These are phyloP conservation scores for Peniophora sp. DNA, from an alignment of 1,284 basidiomycete genomes.

Conservation along the genomic window DNA sequence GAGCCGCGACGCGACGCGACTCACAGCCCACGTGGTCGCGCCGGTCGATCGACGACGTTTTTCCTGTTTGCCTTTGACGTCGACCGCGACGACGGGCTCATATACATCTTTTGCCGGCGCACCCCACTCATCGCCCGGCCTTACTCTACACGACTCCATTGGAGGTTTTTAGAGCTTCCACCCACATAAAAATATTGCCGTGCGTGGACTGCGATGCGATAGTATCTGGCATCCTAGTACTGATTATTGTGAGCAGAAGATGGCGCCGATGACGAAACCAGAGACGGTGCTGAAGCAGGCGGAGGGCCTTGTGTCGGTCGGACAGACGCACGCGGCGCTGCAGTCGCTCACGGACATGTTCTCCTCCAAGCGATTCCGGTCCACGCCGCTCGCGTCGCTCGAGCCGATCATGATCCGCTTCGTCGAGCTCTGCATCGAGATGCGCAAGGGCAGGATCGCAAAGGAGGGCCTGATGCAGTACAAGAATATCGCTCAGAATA, in stretches of 20 bases:
- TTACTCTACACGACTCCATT: no score
- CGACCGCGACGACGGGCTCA: no score
- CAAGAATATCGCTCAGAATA: conserved; percentile 95
- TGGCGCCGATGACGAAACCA: conserved; percentile 88
- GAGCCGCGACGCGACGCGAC: no score
- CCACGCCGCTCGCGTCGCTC: conserved; percentile 81
- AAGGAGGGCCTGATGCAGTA: conserved; percentile 96
- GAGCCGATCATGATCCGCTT: conserved; percentile 95
- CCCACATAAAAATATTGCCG: no score
- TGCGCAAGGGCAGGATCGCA: conserved; percentile 89
- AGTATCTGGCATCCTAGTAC: background rate
- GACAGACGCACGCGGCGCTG: conserved; percentile 82
- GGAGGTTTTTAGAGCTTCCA: no score
- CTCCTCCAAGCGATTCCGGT: conserved; percentile 89
- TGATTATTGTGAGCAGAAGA: conserved; percentile 22
- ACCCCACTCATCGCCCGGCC: no score
- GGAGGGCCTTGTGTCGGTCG: conserved; percentile 86
- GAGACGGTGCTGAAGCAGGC: conserved; percentile 90
- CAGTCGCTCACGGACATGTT: conserved; percentile 91
- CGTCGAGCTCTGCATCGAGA: conserved; percentile 93
- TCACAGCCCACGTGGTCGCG: no score
- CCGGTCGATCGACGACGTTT: no score
- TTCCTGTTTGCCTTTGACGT: no score
- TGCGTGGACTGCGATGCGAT: no score
- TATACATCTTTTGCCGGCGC: no score